These are phyloP conservation scores for Nicotiana paniculata DNA, from an alignment of 257 asterid genomes.

Conservation along the genomic window DNA sequence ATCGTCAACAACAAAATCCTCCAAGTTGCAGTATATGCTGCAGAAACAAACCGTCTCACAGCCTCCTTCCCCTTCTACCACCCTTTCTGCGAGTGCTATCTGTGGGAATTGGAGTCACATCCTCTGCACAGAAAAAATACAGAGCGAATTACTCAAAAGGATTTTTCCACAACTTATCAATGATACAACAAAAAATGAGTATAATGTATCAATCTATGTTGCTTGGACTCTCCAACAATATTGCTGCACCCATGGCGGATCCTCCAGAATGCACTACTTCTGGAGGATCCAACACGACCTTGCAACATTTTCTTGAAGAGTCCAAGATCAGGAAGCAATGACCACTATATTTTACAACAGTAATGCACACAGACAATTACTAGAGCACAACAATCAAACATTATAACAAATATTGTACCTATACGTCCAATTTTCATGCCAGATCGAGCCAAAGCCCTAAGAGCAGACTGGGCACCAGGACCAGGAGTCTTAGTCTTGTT, in stretches of 20 bases:
- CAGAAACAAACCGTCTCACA: slow-evolving; percentile 20
- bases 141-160: background rate
- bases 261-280: too few relatives aligned
- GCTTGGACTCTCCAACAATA: too few relatives aligned
- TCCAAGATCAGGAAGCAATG: background rate
- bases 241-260: too few relatives aligned
- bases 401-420: slow-evolving; percentile 30
- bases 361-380: background rate
- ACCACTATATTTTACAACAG: background rate
- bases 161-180: background rate
- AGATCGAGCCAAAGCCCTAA: slow-evolving; percentile 88
- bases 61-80: slow-evolving; percentile 91
- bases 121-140: slow-evolving; percentile 44
- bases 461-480: slow-evolving; percentile 94
- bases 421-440: slow-evolving; percentile 97
- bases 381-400: background rate
- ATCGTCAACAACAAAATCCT: background rate
- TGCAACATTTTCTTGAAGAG: too few relatives aligned
- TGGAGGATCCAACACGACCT: too few relatives aligned
- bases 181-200: background rate
- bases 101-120: slow-evolving; percentile 85
- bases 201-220: background rate
- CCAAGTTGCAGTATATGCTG: background rate
- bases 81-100: slow-evolving; percentile 93
- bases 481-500: slow-evolving; percentile 94